These are phyloP conservation scores for Naganishia albida DNA, from an alignment of 1,284 basidiomycete genomes.

Conservation along the genomic window DNA sequence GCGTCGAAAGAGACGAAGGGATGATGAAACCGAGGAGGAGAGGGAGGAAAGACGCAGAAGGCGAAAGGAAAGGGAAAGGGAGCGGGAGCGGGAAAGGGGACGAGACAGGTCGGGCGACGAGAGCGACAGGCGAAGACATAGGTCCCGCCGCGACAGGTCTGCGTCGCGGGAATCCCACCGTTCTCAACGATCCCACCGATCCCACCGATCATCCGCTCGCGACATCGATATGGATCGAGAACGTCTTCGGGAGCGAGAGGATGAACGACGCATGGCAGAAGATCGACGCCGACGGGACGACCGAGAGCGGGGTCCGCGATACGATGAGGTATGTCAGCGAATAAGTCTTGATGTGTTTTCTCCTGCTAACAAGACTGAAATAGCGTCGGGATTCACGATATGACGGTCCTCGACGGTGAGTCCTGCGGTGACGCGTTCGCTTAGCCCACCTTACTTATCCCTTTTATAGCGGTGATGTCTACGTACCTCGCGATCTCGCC, in stretches of 20 bases:
- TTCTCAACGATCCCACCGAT: slow-evolving; percentile 33
- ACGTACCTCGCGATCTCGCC: slow-evolving; percentile 10
- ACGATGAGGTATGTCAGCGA: slow-evolving; percentile 31
- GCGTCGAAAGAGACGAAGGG: slow-evolving; percentile 26
- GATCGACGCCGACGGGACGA: slow-evolving; percentile 30
- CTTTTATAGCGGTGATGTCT: slow-evolving; percentile 8
- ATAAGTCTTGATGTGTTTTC: neutral
- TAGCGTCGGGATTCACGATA: slow-evolving; percentile 25
- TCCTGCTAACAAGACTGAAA: neutral
- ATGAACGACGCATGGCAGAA: slow-evolving; percentile 25
- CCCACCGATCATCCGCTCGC: slow-evolving; percentile 20
- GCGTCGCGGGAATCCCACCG: slow-evolving; percentile 32
- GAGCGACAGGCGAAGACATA: slow-evolving; percentile 23
- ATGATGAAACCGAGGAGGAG: slow-evolving; percentile 32
- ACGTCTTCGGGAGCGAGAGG: slow-evolving; percentile 25
- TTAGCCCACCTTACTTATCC: slow-evolving; percentile 61
- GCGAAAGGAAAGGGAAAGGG: slow-evolving; percentile 31
- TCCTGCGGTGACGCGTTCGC: slow-evolving; percentile 62
- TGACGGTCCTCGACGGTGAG: slow-evolving; percentile 14
- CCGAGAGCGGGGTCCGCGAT: slow-evolving; percentile 30
- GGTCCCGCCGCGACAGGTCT: slow-evolving; percentile 34
- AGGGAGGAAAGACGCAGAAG: slow-evolving; percentile 30
- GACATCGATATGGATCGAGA: slow-evolving; percentile 33
- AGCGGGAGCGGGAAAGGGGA: slow-evolving; percentile 31
- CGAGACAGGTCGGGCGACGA: slow-evolving; percentile 26